Percentiles rank a stretch among this genome's conserved stretches.
Conservation (phyloP, 2,329 filamentous ascomycete species). For the Fonsecaea monophora region DNA sequence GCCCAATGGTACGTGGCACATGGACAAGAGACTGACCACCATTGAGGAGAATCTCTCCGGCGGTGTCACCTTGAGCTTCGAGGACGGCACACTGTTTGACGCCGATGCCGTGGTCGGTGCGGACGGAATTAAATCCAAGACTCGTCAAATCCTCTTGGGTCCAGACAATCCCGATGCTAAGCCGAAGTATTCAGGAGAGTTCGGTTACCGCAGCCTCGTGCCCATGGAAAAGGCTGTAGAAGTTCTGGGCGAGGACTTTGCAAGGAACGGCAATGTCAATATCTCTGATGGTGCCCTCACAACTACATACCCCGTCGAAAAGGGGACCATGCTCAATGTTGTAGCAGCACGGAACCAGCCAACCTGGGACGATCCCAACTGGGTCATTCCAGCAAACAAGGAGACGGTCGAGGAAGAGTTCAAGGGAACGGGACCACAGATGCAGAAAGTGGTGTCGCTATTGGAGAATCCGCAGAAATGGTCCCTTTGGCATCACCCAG, state of each 20-base stretch:
- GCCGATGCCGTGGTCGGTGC: slow-evolving; percentile 61
- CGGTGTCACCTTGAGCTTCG: slow-evolving; percentile 48
- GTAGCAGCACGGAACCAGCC: neutral
- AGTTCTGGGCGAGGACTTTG: slow-evolving; percentile 10
- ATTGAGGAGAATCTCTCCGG: slow-evolving; percentile 40
- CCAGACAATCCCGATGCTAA: slow-evolving; percentile 4
- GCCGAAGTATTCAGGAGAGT: slow-evolving; percentile 9
- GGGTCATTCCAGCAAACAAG: slow-evolving; percentile 10
- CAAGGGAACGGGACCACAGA: neutral
- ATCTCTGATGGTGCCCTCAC: slow-evolving; percentile 4
- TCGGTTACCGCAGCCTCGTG: slow-evolving; percentile 15
- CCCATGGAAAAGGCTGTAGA: slow-evolving; percentile 18
- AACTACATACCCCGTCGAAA: slow-evolving; percentile 14
- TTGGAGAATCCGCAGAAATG: slow-evolving; percentile 14
- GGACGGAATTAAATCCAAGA: slow-evolving; percentile 65
- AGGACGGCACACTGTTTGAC: slow-evolving; percentile 53
- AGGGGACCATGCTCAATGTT: slow-evolving; percentile 2
- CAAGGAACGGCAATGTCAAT: slow-evolving; percentile 13
- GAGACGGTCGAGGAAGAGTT: slow-evolving; percentile 4
- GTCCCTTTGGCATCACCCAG: slow-evolving; percentile 40
- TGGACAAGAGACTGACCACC: slow-evolving; percentile 48
- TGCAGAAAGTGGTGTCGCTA: slow-evolving; percentile 7
- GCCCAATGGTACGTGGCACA: slow-evolving; percentile 45
- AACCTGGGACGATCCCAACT: slow-evolving; percentile 2
- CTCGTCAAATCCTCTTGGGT: slow-evolving; percentile 48